Evolutionary conservation across 2,329 filamentous ascomycete genomes (phyloP), one percentile per base, ranked within the genome.

Genomic region (Myriosclerotinia scirpicola): DNA sequence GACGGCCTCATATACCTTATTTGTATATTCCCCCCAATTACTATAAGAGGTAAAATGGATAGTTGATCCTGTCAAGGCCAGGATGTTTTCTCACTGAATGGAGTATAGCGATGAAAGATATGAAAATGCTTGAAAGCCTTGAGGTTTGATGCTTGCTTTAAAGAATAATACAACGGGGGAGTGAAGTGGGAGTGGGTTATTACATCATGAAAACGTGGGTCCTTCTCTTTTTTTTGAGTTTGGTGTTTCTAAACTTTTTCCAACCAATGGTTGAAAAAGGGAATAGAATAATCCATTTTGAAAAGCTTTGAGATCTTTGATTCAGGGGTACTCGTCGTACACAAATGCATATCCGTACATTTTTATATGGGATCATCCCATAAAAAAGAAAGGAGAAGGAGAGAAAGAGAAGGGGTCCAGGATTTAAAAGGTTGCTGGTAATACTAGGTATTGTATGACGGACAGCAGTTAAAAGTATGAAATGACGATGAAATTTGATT

Each of bases 181-280:
- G 30, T 38, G 9, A 12, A n/a, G 22, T 26, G 50, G 58, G 50
- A 30, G 58, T 60, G 58, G 44, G n/a, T 38, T 50, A 50, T 60
- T 60, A 60, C 58, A 60, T 60, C 58, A 60, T 60, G 44, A 26
- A 48, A 20, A 60, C 44, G n/a, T 50, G 58, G 58, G 58, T 38
- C 58, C 30, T 22, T 12, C 11, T 38, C 14, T 44, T 30, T 42
- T n/a, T n/a, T n/a, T 46, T 50, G n/a, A 50, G 44, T 60, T 60
- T 12, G 44, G 56, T 50, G 56, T 50, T 60, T 60, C 42, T n/a
- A n/a, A n/a, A n/a, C n/a, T n/a, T n/a, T n/a, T n/a, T n/a, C n/a
- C n/a, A n/a, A n/a, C n/a, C n/a, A n/a, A n/a, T n/a, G n/a, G 46
- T 52, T 52, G 34, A 54, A 38, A 38, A 54, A 20, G 22, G 20